Conservation (phyloP, 768 basidiomycete species). For the Mycena amicta region DNA sequence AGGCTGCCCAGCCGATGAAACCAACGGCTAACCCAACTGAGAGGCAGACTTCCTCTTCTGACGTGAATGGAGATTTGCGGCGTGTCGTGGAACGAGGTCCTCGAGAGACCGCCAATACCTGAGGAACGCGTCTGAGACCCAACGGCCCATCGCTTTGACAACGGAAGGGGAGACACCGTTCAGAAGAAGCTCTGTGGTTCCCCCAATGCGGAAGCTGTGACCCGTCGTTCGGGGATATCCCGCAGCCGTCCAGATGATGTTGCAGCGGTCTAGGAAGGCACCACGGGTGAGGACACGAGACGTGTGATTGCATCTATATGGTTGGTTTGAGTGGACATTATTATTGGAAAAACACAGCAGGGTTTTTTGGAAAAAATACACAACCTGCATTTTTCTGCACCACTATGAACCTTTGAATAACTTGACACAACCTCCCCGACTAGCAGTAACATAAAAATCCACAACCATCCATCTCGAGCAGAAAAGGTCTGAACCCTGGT, state of each 20-base stretch:
- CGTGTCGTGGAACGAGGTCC: constrained; percentile 25
- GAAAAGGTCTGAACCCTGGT: no score
- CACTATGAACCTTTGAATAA: no score
- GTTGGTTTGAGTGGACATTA: no score
- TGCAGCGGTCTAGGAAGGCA: constrained; percentile 18
- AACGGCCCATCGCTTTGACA: constrained; percentile 12
- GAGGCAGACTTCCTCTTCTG: neutral
- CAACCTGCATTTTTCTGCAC: no score
- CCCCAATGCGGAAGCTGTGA: constrained; percentile 11
- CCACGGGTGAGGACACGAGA: constrained; percentile 2
- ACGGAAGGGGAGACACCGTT: constrained; percentile 10
- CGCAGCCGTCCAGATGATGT: constrained; percentile 14
- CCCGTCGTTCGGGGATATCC: constrained; percentile 11
- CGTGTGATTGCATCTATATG: neutral
- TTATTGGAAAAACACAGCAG: no score
- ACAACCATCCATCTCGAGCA: no score
- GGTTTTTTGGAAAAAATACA: no score
- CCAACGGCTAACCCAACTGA: neutral
- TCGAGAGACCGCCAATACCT: constrained; percentile 26
- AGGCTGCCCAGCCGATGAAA: neutral
- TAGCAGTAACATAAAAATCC: no score
- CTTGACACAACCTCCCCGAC: no score
- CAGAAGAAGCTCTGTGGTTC: constrained; percentile 11
- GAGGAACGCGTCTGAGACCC: constrained; percentile 25
- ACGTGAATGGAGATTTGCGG: neutral